Percentiles rank a stretch among this genome's conserved stretches.
These are phyloP conservation scores for Cladosporium sp. DNA, from an alignment of 2,329 filamentous ascomycete genomes.

Conservation along the genomic window DNA sequence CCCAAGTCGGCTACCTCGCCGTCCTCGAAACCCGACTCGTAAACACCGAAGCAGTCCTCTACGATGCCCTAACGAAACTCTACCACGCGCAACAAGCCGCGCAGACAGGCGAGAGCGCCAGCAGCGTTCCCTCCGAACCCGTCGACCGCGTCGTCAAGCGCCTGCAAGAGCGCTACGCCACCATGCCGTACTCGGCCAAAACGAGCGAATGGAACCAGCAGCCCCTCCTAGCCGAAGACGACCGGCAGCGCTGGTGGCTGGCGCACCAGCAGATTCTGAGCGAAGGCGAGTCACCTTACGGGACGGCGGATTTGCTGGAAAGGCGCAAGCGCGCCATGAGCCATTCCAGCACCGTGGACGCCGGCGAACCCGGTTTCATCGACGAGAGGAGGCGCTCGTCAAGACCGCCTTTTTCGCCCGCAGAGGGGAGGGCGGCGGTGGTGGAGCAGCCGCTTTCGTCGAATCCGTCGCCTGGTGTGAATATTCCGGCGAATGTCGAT, in stretches of 20 bases:
- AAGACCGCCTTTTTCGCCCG: conserved; percentile 3
- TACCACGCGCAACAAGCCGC: not conserved
- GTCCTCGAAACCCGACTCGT: conserved; percentile 12
- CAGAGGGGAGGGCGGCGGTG: not conserved
- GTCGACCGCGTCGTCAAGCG: conserved; percentile 5
- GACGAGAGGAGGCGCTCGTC: not conserved
- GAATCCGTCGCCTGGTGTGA: conserved; percentile 8
- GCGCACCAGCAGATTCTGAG: conserved; percentile 11
- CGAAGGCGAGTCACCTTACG: conserved; percentile 1
- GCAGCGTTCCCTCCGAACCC: not conserved
- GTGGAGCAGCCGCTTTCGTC: conserved; percentile 8
- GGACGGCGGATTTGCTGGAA: too few relatives aligned
- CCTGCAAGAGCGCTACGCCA: conserved; percentile 8
- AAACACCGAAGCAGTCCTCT: conserved; percentile 10
- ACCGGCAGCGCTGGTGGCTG: conserved; percentile 10
- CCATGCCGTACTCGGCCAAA: conserved; percentile 14
- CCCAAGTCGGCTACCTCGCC: conserved; percentile 12
- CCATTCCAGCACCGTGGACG: conserved; percentile 11
- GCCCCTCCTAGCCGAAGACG: conserved; percentile 9
- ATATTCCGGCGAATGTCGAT: conserved; percentile 8
- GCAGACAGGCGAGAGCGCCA: not conserved
- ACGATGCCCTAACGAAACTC: conserved; percentile 9
- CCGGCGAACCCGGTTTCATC: conserved; percentile 8
- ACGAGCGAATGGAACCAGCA: conserved; percentile 14
- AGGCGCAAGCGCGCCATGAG: conserved; percentile 9